Evolutionary conservation across 2,329 filamentous ascomycete species (phyloP), one percentile per base, ranked within the genome.

Genomic region (Periconia macrospinosa): DNA sequence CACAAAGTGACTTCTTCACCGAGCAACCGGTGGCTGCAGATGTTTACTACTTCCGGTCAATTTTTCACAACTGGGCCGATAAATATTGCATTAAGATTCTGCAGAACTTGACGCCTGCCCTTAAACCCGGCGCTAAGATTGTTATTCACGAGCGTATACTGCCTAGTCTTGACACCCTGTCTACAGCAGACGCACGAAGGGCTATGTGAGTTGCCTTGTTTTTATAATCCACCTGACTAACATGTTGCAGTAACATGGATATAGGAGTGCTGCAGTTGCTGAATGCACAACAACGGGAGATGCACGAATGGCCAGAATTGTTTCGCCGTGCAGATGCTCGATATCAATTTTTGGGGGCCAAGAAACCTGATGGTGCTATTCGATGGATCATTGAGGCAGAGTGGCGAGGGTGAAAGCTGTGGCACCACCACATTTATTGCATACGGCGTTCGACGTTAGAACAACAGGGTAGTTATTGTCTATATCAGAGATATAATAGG

Each of bases 21-120:
- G 20, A 17, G 1, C 51, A 53, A 20, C 45, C 45, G 8, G 19
- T 45, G 2, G n/a, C 8, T 7, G 44, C 45, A 44, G 45, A 47
- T 27, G 30, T 52, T 7, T 52, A 52, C 50, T 44, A 56, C 37
- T 45, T 56, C 42, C 53, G 53, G 14, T 67, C 66, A 49, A 71
- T 72, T 35, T 65, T 72, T 55, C 70, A 74, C 46, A 66, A 73
- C 49, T 75, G 69, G 70, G 59, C 62, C 30, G 71, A 75, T 55
- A 68, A 67, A 47, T 70, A 75, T 52, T 66, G 58, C 44, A 43
- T 72, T 1, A 54, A 65, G 42, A 71, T 76, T 33, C 54, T 75
- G 19, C 58, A 62, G 17, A 60, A 59, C 1, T 59, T 75, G 5
- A 58, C 70, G 9, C 66, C 69, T 9, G 69, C 58, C 1, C 55